Evolutionary conservation across 805 yeast genomes (phyloP).

Genomic region (Saturnispora galanensis): DNA sequence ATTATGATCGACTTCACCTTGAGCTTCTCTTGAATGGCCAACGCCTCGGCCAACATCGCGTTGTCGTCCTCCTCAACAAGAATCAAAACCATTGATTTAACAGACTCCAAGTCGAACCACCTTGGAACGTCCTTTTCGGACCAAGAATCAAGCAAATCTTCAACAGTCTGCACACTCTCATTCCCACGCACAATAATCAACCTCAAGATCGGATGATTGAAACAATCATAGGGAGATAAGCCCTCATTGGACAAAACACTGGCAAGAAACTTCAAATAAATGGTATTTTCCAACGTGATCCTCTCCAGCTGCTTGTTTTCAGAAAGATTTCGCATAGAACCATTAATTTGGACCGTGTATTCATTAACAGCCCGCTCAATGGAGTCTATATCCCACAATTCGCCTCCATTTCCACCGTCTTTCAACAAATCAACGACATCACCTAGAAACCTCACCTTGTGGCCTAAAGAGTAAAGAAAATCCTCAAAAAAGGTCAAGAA

Average conservation of each 20-base stretch:
- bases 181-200: conserved; percentile 52
- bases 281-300: conserved; percentile 29
- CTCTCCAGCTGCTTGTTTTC: not conserved
- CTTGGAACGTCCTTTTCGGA: conserved; percentile 41
- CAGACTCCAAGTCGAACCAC: conserved; percentile 57
- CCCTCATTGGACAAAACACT: conserved; percentile 49
- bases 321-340: not conserved
- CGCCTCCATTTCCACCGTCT: not conserved
- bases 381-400: not conserved
- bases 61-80: conserved; percentile 38
- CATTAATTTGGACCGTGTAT: not conserved
- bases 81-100: conserved; percentile 42
- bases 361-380: conserved; percentile 3
- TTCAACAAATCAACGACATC: conserved; percentile 2
- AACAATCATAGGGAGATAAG: conserved; percentile 70
- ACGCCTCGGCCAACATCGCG: conserved; percentile 33
- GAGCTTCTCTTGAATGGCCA: conserved; percentile 25
- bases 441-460: conserved; percentile 8
- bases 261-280: conserved; percentile 50
- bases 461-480: not conserved
- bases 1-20: conserved; percentile 13
- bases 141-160: conserved; percentile 46
- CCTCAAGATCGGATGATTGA: conserved; percentile 78
- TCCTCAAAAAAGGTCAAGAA: conserved; percentile 22
- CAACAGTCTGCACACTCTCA: conserved; percentile 47